Base-by-base conservation (phyloP, 2,329 filamentous ascomycete species). In the Aspergillaceae sp. region DNA sequence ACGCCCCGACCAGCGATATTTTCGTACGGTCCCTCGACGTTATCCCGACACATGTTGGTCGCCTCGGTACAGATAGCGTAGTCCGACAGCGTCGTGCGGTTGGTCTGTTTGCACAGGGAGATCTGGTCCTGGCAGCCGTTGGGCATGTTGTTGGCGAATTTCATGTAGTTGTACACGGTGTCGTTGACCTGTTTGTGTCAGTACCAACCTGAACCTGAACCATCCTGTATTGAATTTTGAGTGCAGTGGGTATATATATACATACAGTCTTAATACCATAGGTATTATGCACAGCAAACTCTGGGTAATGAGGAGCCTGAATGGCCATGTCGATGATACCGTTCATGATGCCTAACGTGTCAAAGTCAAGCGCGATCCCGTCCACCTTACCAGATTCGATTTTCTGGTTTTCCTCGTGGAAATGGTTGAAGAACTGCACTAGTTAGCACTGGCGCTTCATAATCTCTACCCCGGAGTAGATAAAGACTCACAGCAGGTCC, bases 111-210 rank as follows among this genome's bases (percentile, higher is more conserved):
- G 57, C 88, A 86, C 58, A 79, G 82, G 2, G 80, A 79, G 42
- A 87, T 78, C 64, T 87, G 82, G 50, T 82, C 67, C 36, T 74
- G 66, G 51, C 76, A 79, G 26, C 76, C 76, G 45, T 63, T 82
- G 27, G 82, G 82, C 77, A 76, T 88, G 63, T 63, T 63, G 45
- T 71, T 69, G n/a, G 75, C 74, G 40, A 78, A 77, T 48, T 75
- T 78, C 63, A 76, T 76, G 54, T 77, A 80, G 46, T 74, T 71
- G 59, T 80, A 80, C 4, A 80, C 72, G 2, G 76, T 78, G 26
- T 80, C 74, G 51, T 81, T 80, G 54, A 78, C 49, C 62, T 66
- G 19, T 19, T 32, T 7, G 19, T 11, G 10, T 19, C 7, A 29
- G 11, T 37, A 9, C 10, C 9, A 19, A 2, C 19, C 19, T 19